Base-by-base conservation (phyloP, 2,329 filamentous ascomycete species). In the Metarhizium anisopliae region DNA sequence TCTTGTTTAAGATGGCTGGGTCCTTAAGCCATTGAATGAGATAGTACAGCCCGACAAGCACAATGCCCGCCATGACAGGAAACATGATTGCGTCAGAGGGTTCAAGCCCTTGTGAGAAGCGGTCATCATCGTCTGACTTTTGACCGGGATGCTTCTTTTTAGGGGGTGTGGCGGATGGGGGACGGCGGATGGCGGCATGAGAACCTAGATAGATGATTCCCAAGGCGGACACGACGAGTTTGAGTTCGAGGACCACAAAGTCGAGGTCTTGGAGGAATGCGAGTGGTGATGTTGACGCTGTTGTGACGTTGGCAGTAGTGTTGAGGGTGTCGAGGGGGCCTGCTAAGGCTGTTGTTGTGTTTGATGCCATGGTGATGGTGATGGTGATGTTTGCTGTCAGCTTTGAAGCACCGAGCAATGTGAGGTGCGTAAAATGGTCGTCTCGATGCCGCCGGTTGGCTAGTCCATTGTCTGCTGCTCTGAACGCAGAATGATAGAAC, bases 21-120 rank as follows among this genome's bases (percentile, higher is more conserved):
- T 96, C 89, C 61, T 93, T 78, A 55, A 96, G 81, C 81, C 87
- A 94, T 68, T 95, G 90, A 67, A 97, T 90, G 58, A 96, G 77
- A 63, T 92, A 86, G 74, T 97, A 97, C 13, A 97, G 77, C 5
- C 84, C 84, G 47, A 84, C 79, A 8, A 97, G 81, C 1, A 86
- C 83, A 10, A 77, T 65, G 2, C 85, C 90, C 6, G 91, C 92
- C 55, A 91, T 76, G 36, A 96, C 62, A 2, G 93, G 94, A 60
- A 96, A 89, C 63, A 95, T 70, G 61, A 97, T 82, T 51, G 90
- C 93, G 70, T 97, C 93, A 0, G 82, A 85, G 1, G 88, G 84
- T 56, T 72, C 70, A 8, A 84, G 79, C 66, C 58, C 83, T 73
- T 61, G 82, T 2, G 68, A 57, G 50, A 69, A 75, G 11, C 79